A percentile compares a stretch with the other conserved stretches of the same genome.
These are phyloP conservation scores for Albophoma yamanashiensis DNA, from an alignment of 2,329 filamentous ascomycete species.

Conservation along the genomic window DNA sequence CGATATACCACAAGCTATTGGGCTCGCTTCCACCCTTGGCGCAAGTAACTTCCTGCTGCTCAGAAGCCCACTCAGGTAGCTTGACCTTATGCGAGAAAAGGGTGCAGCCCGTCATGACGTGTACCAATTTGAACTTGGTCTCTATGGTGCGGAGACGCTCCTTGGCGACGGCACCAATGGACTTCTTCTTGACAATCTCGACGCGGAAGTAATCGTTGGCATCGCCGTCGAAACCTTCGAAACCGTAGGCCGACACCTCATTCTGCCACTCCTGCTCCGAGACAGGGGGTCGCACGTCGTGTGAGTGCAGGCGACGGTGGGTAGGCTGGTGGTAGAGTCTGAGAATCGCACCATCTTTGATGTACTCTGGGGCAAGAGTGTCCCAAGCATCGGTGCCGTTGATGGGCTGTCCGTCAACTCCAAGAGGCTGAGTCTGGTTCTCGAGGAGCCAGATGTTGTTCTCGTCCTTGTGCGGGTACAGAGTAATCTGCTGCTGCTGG, in stretches of 20 bases:
- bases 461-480: constrained; percentile 98
- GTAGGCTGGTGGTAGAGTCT: constrained; percentile 77
- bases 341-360: constrained; percentile 72
- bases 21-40: constrained; percentile 83
- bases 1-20: constrained; percentile 96
- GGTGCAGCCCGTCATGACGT: constrained; percentile 92
- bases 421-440: constrained; percentile 89
- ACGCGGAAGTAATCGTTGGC: constrained; percentile 93
- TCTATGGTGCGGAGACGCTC: constrained; percentile 84
- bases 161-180: constrained; percentile 67
- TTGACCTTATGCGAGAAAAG: constrained; percentile 99
- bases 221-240: constrained; percentile 92
- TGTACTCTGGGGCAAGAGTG: constrained; percentile 47
- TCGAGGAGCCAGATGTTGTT: constrained; percentile 94
- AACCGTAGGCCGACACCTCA: constrained; percentile 93
- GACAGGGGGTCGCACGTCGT: constrained; percentile 81
- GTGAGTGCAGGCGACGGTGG: constrained; percentile 85
- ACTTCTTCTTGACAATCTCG: constrained; percentile 88
- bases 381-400: constrained; percentile 82
- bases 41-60: constrained; percentile 98
- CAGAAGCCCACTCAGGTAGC: constrained; percentile 93
- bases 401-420: constrained; percentile 62
- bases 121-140: constrained; percentile 90
- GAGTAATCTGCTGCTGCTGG: constrained; percentile 96
- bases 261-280: constrained; percentile 90